Base-by-base conservation (phyloP, 805 yeast genomes). In the Yueomyces sp. region DNA sequence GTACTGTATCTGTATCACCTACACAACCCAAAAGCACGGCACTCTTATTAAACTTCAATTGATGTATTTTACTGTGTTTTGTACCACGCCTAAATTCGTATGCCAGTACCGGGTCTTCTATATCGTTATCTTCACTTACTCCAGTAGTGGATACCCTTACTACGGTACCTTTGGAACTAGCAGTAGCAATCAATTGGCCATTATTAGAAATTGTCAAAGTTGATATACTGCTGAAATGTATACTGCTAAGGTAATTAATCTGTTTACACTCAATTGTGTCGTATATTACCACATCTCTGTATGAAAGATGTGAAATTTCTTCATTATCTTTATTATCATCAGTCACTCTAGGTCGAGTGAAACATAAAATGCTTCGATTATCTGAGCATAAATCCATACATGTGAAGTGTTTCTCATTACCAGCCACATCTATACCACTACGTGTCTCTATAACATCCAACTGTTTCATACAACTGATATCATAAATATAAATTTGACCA, bases 1-100 rank as follows among this genome's bases (percentile, higher is more conserved):
- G 96, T n/a, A 87, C 83, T 0, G 96, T 87, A 31, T 82, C 94
- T 11, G 94, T 81, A 34, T 86, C 77, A 37, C 90, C 81, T 3
- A 87, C 77, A 40, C 88, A 92, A n/a, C 81, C 77, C n/a, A 88
- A 66, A 44, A 80, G 68, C 2, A 69, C 67, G 40, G 81, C 72
- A 44, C 76, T 75, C 28, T 69, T 60, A 51, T 82, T 79, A 62
- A 87, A 86, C 36, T 72, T 67, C 44, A 87, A 64, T 40, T 85
- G 80, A 51, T 73, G 76, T 27, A 87, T 77, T 44, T 67, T 69
- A 9, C 94, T 79, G 2, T 84, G 81, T 53, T 86, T 82, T 4
- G 84, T 73, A 2, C 88, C 88, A 51, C 88, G 67, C 52, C 88
- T 66, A 54, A 79, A 80, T 54, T 81, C 86, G 48, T 67, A 70